phyloP scores from a whole-genome alignment of 202 grass and related monocot species.

The Carex arenaria region DNA sequence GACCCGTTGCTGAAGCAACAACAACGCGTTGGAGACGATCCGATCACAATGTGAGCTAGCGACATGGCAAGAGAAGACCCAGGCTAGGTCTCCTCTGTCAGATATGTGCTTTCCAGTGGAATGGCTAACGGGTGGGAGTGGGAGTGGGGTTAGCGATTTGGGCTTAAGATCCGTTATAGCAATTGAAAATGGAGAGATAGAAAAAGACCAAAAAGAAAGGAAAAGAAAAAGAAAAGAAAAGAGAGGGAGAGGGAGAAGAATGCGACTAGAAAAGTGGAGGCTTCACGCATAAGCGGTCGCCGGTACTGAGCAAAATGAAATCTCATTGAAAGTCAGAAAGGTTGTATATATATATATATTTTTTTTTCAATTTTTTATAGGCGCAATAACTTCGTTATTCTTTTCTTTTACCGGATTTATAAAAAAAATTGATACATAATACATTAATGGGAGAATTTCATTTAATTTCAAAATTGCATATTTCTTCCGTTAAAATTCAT shows the following conservation, averaged over 20 bases:
- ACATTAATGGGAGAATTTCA: no score
- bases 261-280: neutral
- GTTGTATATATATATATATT: neutral
- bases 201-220: slow-evolving; percentile 12
- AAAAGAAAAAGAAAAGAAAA: neutral
- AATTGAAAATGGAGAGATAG: neutral
- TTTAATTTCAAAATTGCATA: no score
- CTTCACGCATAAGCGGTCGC: slow-evolving; percentile 40
- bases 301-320: neutral
- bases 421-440: neutral
- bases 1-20: slow-evolving; percentile 10
- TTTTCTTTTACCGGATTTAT: neutral
- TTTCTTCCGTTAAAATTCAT: no score
- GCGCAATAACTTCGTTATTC: neutral
- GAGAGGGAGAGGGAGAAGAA: slow-evolving; percentile 7
- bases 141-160: neutral
- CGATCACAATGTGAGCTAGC: slow-evolving; percentile 29
- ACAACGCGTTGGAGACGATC: slow-evolving; percentile 26
- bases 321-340: neutral
- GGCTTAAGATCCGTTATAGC: slow-evolving; percentile 17
- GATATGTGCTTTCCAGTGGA: neutral
- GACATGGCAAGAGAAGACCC: slow-evolving; percentile 28
- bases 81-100: neutral
- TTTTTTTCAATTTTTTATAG: neutral
- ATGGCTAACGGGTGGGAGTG: neutral